phyloP scores from a whole-genome alignment of 2,329 filamentous ascomycete genomes.

The Dothistroma septosporum region DNA sequence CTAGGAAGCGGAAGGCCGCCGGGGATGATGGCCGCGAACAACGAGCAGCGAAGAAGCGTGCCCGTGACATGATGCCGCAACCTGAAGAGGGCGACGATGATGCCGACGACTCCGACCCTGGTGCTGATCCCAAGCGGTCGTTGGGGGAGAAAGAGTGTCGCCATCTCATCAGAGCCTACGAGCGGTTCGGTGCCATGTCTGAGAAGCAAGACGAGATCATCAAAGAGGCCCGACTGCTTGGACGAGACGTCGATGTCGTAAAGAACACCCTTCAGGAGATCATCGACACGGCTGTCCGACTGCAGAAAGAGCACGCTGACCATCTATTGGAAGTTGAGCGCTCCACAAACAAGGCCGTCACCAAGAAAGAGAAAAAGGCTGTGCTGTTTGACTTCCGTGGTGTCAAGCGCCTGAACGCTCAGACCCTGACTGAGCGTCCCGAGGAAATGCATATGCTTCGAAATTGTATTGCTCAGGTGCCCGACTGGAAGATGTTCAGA shows the following conservation, averaged over 20 bases:
- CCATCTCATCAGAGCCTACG: constrained; percentile 83
- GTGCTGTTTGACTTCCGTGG: constrained; percentile 92
- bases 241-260: constrained; percentile 77
- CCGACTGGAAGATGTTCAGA: constrained; percentile 76
- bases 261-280: constrained; percentile 72
- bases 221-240: constrained; percentile 76
- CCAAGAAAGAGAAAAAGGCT: constrained; percentile 97
- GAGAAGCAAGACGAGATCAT: constrained; percentile 85
- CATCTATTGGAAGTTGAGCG: constrained; percentile 62
- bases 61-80: constrained; percentile 56
- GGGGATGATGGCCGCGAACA: constrained; percentile 62
- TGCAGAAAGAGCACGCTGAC: constrained; percentile 69
- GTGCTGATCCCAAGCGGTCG: constrained; percentile 77
- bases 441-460: constrained; percentile 81
- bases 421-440: constrained; percentile 88
- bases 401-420: constrained; percentile 91
- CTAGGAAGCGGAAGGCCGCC: constrained; percentile 65
- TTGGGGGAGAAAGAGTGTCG: constrained; percentile 89
- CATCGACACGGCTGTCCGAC: constrained; percentile 63
- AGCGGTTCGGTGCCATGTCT: constrained; percentile 85
- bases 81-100: constrained; percentile 57
- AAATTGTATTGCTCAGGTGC: constrained; percentile 59
- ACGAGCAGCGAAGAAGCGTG: constrained; percentile 65
- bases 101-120: constrained; percentile 48
- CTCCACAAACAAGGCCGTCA: constrained; percentile 71